Conservation (phyloP, 2,329 filamentous ascomycete genomes). For the Fusarium sp. region DNA sequence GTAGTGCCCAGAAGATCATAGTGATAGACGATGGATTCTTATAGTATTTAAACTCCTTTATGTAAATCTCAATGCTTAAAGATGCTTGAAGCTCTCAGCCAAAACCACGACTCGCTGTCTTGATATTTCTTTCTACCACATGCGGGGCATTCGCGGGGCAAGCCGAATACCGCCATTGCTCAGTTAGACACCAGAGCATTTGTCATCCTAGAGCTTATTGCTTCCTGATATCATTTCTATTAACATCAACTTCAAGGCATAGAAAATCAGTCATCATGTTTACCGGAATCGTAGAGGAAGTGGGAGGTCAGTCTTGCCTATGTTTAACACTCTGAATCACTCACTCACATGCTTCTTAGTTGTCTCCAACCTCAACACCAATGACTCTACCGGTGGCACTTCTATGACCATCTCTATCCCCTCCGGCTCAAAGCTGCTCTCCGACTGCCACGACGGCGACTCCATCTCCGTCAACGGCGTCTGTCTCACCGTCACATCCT, state of each 20-base stretch:
- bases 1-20: too few species aligned
- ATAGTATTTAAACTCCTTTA: too few species aligned
- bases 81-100: too few species aligned
- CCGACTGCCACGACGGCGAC: constrained; percentile 87
- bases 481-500: constrained; percentile 85
- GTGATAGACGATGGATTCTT: too few species aligned
- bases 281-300: constrained; percentile 91
- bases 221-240: background rate
- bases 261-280: constrained; percentile 73
- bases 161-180: constrained; percentile 28
- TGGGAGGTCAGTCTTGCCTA: constrained; percentile 77
- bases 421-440: constrained; percentile 76
- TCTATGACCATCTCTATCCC: constrained; percentile 85
- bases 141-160: constrained; percentile 44
- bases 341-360: constrained; percentile 65
- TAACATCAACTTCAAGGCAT: background rate
- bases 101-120: background rate
- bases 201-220: constrained; percentile 33
- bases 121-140: constrained; percentile 23
- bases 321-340: constrained; percentile 16
- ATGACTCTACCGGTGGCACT: constrained; percentile 87
- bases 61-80: too few species aligned
- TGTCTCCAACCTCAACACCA: constrained; percentile 81
- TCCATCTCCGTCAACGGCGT: constrained; percentile 96
- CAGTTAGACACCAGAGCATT: constrained; percentile 34